Conservation (phyloP, 306 rosid genomes). For the Lupinus albus region DNA sequence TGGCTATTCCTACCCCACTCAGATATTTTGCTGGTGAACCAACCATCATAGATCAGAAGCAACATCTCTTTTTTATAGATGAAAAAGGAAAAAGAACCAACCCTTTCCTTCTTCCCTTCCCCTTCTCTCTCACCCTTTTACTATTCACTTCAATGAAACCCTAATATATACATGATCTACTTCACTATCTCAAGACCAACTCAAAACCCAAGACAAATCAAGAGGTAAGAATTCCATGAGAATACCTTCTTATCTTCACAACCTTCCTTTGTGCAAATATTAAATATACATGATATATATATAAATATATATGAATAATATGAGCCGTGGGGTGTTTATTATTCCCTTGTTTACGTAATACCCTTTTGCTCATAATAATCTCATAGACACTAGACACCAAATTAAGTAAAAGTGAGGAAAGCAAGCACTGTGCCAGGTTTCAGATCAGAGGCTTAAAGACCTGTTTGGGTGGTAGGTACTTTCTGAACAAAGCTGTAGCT, state of each 20-base stretch:
- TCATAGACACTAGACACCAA: slow-evolving; percentile 46
- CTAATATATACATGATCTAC: slow-evolving; percentile 41
- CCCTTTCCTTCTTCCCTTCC: slow-evolving; percentile 19
- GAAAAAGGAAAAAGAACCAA: slow-evolving; percentile 42
- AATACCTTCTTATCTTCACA: slow-evolving; percentile 10
- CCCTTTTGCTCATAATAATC: slow-evolving; percentile 15
- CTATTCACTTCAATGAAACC: slow-evolving; percentile 50
- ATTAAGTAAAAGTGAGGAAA: slow-evolving; percentile 40
- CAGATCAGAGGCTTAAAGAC: slow-evolving; percentile 49
- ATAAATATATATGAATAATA: slow-evolving; percentile 2
- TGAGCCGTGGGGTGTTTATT: slow-evolving; percentile 49
- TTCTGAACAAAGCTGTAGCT: slow-evolving; percentile 36
- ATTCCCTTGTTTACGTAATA: slow-evolving; percentile 47
- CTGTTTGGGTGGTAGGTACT: slow-evolving; percentile 35
- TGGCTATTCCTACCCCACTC: slow-evolving; percentile 50
- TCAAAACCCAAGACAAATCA: slow-evolving; percentile 14
- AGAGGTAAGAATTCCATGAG: background rate
- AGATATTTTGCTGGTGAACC: slow-evolving; percentile 54
- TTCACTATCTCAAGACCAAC: slow-evolving; percentile 8
- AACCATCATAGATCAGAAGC: slow-evolving; percentile 40
- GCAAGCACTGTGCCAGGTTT: slow-evolving; percentile 30
- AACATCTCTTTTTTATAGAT: slow-evolving; percentile 49
- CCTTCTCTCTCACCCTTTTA: slow-evolving; percentile 15
- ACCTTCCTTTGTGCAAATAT: slow-evolving; percentile 30
- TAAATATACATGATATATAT: background rate